Evolutionary conservation across 2,329 filamentous ascomycete genomes (phyloP).

Genomic region (Cladosporium sp.): DNA sequence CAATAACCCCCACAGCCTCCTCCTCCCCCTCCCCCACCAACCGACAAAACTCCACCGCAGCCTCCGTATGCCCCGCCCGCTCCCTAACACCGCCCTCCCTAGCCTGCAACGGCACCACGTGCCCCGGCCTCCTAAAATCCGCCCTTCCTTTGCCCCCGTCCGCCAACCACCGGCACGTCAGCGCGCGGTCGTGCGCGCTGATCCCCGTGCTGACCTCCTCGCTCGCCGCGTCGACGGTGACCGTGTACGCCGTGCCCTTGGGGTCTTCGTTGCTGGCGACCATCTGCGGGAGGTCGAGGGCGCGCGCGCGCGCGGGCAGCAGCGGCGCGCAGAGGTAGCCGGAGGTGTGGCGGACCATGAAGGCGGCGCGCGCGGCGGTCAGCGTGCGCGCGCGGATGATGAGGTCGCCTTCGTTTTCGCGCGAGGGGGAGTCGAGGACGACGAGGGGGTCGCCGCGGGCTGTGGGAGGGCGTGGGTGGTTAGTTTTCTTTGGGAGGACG

Average conservation of each 20-base stretch:
- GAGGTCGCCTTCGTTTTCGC: slow-evolving; percentile 97
- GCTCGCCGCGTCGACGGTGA: slow-evolving; percentile 71
- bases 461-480: no score
- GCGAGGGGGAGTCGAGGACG: slow-evolving; percentile 83
- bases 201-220: slow-evolving; percentile 80
- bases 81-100: slow-evolving; percentile 72
- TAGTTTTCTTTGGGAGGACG: no score
- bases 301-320: slow-evolving; percentile 58
- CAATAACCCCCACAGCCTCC: slow-evolving; percentile 71
- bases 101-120: slow-evolving; percentile 80
- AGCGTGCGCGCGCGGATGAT: slow-evolving; percentile 85
- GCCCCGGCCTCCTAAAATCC: slow-evolving; percentile 75
- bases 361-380: slow-evolving; percentile 87
- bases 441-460: slow-evolving; percentile 77
- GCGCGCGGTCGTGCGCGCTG: slow-evolving; percentile 75
- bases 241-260: slow-evolving; percentile 85
- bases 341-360: slow-evolving; percentile 84
- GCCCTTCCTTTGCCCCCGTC: slow-evolving; percentile 51
- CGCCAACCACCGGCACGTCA: slow-evolving; percentile 74
- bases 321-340: slow-evolving; percentile 90
- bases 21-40: slow-evolving; percentile 70
- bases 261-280: slow-evolving; percentile 69
- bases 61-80: slow-evolving; percentile 84
- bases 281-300: slow-evolving; percentile 83
- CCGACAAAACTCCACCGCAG: slow-evolving; percentile 81